phyloP scores from a whole-genome alignment of 1,284 basidiomycete species.

The Phenoliferia sp. region DNA sequence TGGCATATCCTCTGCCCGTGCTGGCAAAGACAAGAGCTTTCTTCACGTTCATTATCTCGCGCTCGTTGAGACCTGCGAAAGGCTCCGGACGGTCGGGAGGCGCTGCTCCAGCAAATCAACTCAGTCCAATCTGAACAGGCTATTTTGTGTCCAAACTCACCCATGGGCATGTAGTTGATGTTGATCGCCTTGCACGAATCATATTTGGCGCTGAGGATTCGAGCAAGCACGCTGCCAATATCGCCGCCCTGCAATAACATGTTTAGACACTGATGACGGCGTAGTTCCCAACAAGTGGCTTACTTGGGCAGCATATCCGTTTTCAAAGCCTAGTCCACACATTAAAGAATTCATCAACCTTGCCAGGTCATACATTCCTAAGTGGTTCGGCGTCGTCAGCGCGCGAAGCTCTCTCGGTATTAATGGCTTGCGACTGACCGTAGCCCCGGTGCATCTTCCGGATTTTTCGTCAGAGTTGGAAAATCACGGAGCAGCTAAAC shows the following conservation, averaged over 20 bases:
- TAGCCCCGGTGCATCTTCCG: no score
- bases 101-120: no score
- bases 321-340: constrained; percentile 41
- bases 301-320: constrained; percentile 41
- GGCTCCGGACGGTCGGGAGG: background rate
- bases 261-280: no score
- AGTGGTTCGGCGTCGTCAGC: no score
- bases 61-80: constrained; percentile 8
- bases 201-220: constrained; percentile 16
- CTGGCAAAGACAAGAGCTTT: constrained; percentile 2
- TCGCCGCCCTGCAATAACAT: constrained; percentile 20
- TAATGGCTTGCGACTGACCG: no score
- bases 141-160: background rate
- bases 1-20: constrained; percentile 21
- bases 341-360: constrained; percentile 40
- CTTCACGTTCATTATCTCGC: constrained; percentile 7
- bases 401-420: no score
- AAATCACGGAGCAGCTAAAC: no score
- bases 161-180: constrained; percentile 23
- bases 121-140: no score
- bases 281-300: background rate
- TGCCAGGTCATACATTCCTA: constrained; percentile 37
- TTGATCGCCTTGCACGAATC: constrained; percentile 18
- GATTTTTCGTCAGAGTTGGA: no score
- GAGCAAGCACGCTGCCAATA: constrained; percentile 22